Evolutionary conservation across 176 grass and related monocot species (phyloP).

Genomic region (Urochloa ruziziensis): DNA sequence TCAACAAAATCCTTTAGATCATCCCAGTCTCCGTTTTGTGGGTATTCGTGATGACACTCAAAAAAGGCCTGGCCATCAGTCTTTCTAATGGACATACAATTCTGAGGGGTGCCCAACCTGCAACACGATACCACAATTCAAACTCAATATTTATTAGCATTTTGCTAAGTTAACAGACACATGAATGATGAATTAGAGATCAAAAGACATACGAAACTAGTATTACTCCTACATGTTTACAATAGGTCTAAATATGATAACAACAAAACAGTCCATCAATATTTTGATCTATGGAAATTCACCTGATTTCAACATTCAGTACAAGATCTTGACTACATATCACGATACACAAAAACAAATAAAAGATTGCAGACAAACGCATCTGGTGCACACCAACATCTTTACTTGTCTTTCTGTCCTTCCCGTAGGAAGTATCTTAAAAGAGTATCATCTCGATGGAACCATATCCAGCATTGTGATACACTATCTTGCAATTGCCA

Average conservation of each 20-base stretch:
- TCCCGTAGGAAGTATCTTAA: not conserved
- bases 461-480: not conserved
- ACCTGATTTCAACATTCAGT: not conserved
- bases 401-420: not conserved
- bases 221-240: not conserved
- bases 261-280: not conserved
- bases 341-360: not conserved
- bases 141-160: conserved; percentile 5
- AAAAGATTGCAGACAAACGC: not conserved
- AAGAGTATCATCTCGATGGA: not conserved
- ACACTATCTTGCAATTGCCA: not conserved
- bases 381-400: not conserved
- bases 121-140: conserved; percentile 14
- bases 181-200: not conserved
- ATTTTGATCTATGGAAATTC: not conserved
- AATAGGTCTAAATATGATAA: not conserved
- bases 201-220: not conserved
- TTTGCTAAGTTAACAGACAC: not conserved
- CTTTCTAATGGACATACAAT: not conserved
- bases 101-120: not conserved
- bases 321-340: not conserved
- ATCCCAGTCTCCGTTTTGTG: not conserved
- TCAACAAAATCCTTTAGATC: conserved; percentile 52
- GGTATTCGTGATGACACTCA: not conserved
- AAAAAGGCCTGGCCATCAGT: conserved; percentile 22